These are phyloP conservation scores for Russula foetens DNA, from an alignment of 768 basidiomycete genomes.

Conservation along the genomic window DNA sequence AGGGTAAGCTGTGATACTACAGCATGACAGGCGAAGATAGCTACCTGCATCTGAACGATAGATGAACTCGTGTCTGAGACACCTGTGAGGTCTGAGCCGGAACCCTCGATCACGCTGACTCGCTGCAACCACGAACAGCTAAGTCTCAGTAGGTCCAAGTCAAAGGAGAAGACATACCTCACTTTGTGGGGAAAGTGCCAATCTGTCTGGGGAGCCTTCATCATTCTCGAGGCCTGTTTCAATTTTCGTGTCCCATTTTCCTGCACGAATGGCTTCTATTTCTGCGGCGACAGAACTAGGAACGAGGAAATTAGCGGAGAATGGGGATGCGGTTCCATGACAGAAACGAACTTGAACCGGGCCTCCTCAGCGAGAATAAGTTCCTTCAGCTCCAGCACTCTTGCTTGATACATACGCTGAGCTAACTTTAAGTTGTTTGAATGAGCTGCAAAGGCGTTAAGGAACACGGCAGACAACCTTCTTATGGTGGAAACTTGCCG, in stretches of 20 bases:
- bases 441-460: slow-evolving; percentile 38
- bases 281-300: slow-evolving; percentile 58
- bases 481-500: slow-evolving; percentile 25
- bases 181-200: slow-evolving; percentile 6
- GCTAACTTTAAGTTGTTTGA: slow-evolving; percentile 57
- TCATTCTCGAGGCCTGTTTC: slow-evolving; percentile 26
- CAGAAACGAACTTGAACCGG: slow-evolving; percentile 57
- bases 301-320: background rate
- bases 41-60: slow-evolving; percentile 10
- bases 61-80: slow-evolving; percentile 12
- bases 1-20: background rate
- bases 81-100: slow-evolving; percentile 8
- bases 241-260: slow-evolving; percentile 53
- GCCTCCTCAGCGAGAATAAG: slow-evolving; percentile 66
- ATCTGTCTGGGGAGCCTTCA: slow-evolving; percentile 14
- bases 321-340: background rate
- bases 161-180: background rate
- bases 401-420: slow-evolving; percentile 60
- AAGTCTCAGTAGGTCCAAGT: background rate
- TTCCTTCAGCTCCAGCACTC: slow-evolving; percentile 63
- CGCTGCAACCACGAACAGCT: slow-evolving; percentile 15
- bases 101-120: background rate
- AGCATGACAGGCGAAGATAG: background rate
- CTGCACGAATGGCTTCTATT: slow-evolving; percentile 68
- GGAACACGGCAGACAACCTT: background rate